These are phyloP conservation scores for Hanseniaspora singularis DNA, from an alignment of 805 yeast species.

Conservation along the genomic window DNA sequence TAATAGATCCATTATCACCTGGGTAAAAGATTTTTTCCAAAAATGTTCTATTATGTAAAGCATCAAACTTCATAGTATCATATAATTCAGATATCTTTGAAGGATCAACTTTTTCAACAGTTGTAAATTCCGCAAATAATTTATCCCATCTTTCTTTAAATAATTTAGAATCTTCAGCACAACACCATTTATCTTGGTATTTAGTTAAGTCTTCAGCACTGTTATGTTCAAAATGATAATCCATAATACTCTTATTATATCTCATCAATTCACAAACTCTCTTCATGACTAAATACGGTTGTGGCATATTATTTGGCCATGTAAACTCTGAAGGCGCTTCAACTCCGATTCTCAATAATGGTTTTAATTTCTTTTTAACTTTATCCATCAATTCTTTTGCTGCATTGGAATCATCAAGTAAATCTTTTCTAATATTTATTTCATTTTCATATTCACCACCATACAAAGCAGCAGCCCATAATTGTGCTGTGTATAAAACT, in stretches of 20 bases:
- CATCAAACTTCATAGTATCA: conserved; percentile 98
- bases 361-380: conserved; percentile 91
- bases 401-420: conserved; percentile 92
- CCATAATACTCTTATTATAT: conserved; percentile 72
- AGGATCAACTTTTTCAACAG: conserved; percentile 94
- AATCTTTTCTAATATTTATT: conserved; percentile 71
- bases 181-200: conserved; percentile 83
- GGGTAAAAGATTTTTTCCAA: conserved; percentile 72
- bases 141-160: conserved; percentile 97
- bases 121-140: conserved; percentile 77
- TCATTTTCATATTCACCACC: conserved; percentile 47
- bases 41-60: conserved; percentile 85
- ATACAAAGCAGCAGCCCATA: conserved; percentile 67
- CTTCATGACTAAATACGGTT: conserved; percentile 86
- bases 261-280: conserved; percentile 93
- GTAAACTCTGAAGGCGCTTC: conserved; percentile 96
- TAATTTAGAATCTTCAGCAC: conserved; percentile 83
- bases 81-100: conserved; percentile 90
- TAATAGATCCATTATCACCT: conserved; percentile 26
- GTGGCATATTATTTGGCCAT: conserved; percentile 98
- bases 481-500: conserved; percentile 82
- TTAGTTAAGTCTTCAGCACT: conserved; percentile 48
- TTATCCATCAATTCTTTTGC: conserved; percentile 97
- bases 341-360: conserved; percentile 84
- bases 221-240: conserved; percentile 40